Base-by-base conservation (phyloP, 1,284 basidiomycete species). In the Puccinia triticina region DNA sequence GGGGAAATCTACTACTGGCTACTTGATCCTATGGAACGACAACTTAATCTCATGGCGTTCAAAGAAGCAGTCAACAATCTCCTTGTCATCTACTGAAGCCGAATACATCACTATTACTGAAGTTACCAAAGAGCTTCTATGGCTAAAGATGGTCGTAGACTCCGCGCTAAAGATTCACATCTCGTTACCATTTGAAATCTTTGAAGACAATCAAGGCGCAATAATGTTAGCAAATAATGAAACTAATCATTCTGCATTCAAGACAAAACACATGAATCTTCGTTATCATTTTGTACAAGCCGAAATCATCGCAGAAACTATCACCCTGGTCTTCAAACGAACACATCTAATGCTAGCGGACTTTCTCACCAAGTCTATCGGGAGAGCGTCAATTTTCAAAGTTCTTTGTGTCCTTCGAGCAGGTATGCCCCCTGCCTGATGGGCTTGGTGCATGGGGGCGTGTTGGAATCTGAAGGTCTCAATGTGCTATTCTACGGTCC, bases 391-490 rank as follows among this genome's bases (percentile, higher is more conserved):
- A 21, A 59, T 59, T n/a, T 59, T 59, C 21, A 59, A 59, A 21
- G 55, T 29, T 59, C 55, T 59, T 59, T n/a, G 55, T 7, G 55
- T 59, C 23, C 55, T 59, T 59, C 55, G 23, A 59, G 55, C 55
- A 10, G 55, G 55, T 59, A 59, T 59, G 55, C 55, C 55, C n/a
- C n/a, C n/a, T n/a, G n/a, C n/a, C n/a, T n/a, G n/a, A n/a, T n/a
- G n/a, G n/a, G n/a, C n/a, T n/a, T n/a, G n/a, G n/a, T n/a, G n/a
- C 55, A 59, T 8, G 55, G 55, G 55, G 21, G 55, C 23, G 55
- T 59, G 55, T 59, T 59, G 55, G 29, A 59, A 59, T 59, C 21
- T 59, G 43, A 46, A n/a, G n/a, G n/a, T n/a, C n/a, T n/a, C n/a
- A n/a, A n/a, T n/a, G n/a, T n/a, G n/a, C n/a, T n/a, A n/a, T n/a